phyloP scores from a whole-genome alignment of 768 basidiomycete genomes.

The Agaricus bisporus region DNA sequence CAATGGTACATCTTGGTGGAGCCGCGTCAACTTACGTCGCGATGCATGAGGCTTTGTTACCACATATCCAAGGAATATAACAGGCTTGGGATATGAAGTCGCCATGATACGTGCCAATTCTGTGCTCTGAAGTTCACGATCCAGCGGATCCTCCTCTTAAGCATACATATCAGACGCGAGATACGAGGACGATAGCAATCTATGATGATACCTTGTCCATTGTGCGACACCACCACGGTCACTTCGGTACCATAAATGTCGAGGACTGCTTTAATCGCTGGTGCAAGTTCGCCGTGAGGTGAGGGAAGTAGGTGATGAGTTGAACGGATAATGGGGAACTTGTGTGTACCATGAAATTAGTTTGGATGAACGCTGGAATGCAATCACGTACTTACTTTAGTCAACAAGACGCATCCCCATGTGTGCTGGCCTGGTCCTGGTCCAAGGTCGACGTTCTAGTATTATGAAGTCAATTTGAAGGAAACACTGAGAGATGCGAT shows the following conservation, averaged over 20 bases:
- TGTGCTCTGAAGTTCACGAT: conserved; percentile 78
- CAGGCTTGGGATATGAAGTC: conserved; percentile 56
- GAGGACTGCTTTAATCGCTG: conserved; percentile 82
- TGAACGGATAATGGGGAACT: conserved; percentile 87
- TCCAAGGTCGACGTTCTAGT: conserved; percentile 80
- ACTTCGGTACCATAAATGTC: conserved; percentile 75
- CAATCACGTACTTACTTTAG: conserved; percentile 46
- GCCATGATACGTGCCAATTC: conserved; percentile 80
- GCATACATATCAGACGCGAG: neutral
- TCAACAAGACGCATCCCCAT: conserved; percentile 80
- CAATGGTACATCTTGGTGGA: neutral
- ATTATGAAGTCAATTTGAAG: neutral
- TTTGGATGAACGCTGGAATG: neutral
- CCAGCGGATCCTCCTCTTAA: conserved; percentile 86
- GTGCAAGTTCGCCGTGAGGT: conserved; percentile 80
- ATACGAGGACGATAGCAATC: neutral
- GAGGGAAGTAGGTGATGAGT: conserved; percentile 86
- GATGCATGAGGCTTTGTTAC: conserved; percentile 61
- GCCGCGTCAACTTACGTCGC: conserved; percentile 44
- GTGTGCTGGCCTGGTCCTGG: conserved; percentile 87
- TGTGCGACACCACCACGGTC: conserved; percentile 83
- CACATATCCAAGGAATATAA: conserved; percentile 79
- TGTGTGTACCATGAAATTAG: neutral
- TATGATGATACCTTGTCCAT: conserved; percentile 66
- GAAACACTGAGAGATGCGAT: neutral